These are phyloP conservation scores for Candida sonorensis DNA, from an alignment of 805 yeast species.

Conservation along the genomic window DNA sequence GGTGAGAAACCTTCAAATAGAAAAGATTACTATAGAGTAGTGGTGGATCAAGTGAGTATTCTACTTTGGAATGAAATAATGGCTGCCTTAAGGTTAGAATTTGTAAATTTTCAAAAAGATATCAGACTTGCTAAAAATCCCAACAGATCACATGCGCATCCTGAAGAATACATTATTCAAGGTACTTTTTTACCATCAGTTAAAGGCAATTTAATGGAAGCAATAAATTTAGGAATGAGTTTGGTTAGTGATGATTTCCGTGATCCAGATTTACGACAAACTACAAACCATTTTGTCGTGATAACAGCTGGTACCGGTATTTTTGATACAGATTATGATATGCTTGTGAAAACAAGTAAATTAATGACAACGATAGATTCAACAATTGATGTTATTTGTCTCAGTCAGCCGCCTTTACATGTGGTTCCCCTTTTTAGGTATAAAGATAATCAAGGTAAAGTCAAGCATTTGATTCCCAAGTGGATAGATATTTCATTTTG, in stretches of 20 bases:
- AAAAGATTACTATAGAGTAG: conserved; percentile 82
- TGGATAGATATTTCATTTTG: conserved; percentile 96
- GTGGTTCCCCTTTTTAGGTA: conserved; percentile 84
- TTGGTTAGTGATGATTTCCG: conserved; percentile 69
- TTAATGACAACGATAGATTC: conserved; percentile 72
- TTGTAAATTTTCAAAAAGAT: conserved; percentile 73
- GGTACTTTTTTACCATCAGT: conserved; percentile 78
- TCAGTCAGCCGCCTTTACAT: conserved; percentile 88
- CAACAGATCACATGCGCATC: conserved; percentile 27
- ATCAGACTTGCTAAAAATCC: conserved; percentile 43
- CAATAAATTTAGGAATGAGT: conserved; percentile 77
- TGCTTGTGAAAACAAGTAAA: conserved; percentile 67
- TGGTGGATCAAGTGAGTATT: conserved; percentile 88
- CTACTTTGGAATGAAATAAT: conserved; percentile 87
- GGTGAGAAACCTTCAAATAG: conserved; percentile 68
- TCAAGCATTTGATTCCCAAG: conserved; percentile 78
- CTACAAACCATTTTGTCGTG: conserved; percentile 83
- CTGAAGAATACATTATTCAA: conserved; percentile 34
- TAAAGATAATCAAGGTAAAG: conserved; percentile 39
- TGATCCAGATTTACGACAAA: conserved; percentile 81
- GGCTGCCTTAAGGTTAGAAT: conserved; percentile 80
- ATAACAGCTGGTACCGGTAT: conserved; percentile 92
- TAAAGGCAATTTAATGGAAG: conserved; percentile 84
- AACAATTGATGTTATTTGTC: conserved; percentile 81
- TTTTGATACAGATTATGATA: conserved; percentile 81